Evolutionary conservation across 768 basidiomycete species (phyloP).

Genomic region (Lenzites betulinus): DNA sequence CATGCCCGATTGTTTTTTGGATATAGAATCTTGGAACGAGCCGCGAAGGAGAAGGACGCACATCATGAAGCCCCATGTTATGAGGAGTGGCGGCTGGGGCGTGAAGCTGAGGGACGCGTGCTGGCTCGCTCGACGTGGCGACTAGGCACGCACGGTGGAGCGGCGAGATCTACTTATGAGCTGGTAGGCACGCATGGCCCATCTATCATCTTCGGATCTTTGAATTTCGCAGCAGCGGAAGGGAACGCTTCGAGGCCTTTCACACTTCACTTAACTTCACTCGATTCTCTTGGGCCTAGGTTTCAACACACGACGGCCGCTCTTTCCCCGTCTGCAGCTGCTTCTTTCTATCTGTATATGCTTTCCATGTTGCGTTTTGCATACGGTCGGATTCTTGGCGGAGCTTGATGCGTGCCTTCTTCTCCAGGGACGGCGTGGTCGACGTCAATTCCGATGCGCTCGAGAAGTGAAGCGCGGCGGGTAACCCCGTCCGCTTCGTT

Average conservation of each 20-base stretch:
- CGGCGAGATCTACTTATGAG: not conserved
- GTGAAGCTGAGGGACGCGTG: not conserved
- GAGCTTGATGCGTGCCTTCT: constrained; percentile 6
- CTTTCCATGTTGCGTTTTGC: not conserved
- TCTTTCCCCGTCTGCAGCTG: not conserved
- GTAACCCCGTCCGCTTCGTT: not conserved
- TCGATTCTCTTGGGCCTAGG: not conserved
- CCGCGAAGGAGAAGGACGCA: too few relatives aligned
- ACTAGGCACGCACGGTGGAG: not conserved
- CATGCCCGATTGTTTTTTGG: too few relatives aligned
- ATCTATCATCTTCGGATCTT: not conserved
- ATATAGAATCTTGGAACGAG: too few relatives aligned
- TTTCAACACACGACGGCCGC: not conserved
- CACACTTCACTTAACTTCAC: not conserved
- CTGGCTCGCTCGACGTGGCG: not conserved
- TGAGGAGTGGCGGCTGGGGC: not conserved
- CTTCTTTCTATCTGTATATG: not conserved
- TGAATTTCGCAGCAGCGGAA: not conserved
- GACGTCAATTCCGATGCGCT: too few relatives aligned
- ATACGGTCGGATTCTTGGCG: not conserved
- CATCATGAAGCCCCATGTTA: too few relatives aligned
- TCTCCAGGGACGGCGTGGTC: constrained; percentile 19
- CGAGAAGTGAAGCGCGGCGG: constrained; percentile 6
- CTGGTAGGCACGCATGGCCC: not conserved
- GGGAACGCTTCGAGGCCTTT: not conserved